phyloP scores from a whole-genome alignment of 1,284 basidiomycete genomes.

The Sparassis latifolia region DNA sequence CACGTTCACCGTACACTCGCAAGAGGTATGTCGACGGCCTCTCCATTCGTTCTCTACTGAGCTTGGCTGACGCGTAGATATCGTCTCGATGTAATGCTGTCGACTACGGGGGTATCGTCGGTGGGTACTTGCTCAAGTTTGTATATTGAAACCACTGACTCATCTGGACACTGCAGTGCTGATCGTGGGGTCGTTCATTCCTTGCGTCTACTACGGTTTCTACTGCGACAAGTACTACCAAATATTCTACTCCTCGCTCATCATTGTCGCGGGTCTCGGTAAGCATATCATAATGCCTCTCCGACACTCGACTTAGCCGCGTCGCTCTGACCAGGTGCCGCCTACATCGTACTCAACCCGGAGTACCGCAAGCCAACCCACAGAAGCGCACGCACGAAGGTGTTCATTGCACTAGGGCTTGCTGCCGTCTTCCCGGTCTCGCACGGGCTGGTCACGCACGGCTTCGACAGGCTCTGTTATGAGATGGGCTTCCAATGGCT shows the following conservation, averaged over 20 bases:
- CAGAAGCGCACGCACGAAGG: conserved; percentile 70
- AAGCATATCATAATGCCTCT: conserved; percentile 22
- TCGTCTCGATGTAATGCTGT: conserved; percentile 38
- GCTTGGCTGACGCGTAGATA: conserved; percentile 15
- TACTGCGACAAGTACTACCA: conserved; percentile 54
- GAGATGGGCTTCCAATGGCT: conserved; percentile 72
- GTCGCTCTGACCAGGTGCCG: conserved; percentile 39
- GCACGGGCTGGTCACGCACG: conserved; percentile 60
- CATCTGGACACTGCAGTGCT: conserved; percentile 20
- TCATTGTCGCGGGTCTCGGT: conserved; percentile 59
- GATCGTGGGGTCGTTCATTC: conserved; percentile 80
- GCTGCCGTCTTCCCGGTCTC: conserved; percentile 66
- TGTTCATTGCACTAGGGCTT: conserved; percentile 79
- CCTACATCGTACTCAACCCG: conserved; percentile 76
- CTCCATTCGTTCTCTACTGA: too few species aligned
- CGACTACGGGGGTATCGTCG: conserved; percentile 68
- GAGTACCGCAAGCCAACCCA: conserved; percentile 73
- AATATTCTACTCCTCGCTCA: conserved; percentile 45
- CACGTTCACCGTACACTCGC: conserved; percentile 69
- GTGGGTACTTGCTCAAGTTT: conserved; percentile 24
- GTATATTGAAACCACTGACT: not conserved
- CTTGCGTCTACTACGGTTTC: conserved; percentile 69
- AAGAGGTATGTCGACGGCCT: conserved; percentile 36
- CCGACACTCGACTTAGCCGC: conserved; percentile 14
- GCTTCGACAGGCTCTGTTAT: conserved; percentile 43